Evolutionary conservation across 2,329 filamentous ascomycete species (phyloP), one percentile per base, ranked within the genome.

Genomic region (Aureobasidium namibiae): DNA sequence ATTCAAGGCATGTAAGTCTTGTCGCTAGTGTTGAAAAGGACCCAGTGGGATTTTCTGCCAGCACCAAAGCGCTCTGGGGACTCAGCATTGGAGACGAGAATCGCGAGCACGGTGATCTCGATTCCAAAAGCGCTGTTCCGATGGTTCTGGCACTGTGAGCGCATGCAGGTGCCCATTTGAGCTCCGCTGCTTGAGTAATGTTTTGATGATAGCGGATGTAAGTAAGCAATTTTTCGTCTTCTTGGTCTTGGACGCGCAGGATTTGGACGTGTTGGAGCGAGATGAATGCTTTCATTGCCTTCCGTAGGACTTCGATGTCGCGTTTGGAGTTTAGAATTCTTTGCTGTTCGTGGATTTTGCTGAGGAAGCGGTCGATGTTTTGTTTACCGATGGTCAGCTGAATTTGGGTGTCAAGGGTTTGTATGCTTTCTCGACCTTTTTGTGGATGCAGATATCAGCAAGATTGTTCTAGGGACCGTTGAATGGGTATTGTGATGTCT

Each of bases 21-120:
- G 76, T 75, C 5, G 80, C 83, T 38, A 85, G 71, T 2, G 75
- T 74, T 2, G 76, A 72, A 26, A 85, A 70, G 1, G 75, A 77
- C 11, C 72, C 70, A 3, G 78, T 74, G 1, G 78, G 77, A 9
- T 75, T 72, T 36, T 74, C 70, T 34, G 77, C 73, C 13, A 85
- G 74, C 10, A 76, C 75, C 14, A 82, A 69, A 3, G 81, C 81
- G 61, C 81, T 82, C 62, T 81, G 78, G 0, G 83, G 81, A 63
- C 82, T 84, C 61, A 87, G 78, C 71, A 84, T 83, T 1, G 83
- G 83, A 5, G 80, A 82, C 10, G 82, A 82, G 65, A 87, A 86
- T 31, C 82, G 78, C 44, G 81, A 80, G 59, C 80, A 80, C 23
- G 79, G 77, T 34, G 82, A 83, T 60, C 76, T 73, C 0, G 82